Conservation (phyloP, 306 rosid genomes). For the Pyrus bretschneideri region DNA sequence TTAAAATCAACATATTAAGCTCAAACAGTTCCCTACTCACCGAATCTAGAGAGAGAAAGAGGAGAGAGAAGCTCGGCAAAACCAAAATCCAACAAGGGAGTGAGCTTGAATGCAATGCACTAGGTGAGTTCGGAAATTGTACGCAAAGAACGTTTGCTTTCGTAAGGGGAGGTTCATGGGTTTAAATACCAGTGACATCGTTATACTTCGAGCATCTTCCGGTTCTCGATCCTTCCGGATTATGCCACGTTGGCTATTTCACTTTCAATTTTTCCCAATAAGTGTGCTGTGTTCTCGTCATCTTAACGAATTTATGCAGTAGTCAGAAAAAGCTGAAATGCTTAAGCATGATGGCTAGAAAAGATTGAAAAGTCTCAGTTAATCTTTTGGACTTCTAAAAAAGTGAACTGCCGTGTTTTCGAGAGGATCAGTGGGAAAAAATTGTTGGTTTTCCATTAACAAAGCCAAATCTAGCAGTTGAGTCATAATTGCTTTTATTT, state of each 20-base stretch:
- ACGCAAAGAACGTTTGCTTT: too few relatives aligned
- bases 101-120: background rate
- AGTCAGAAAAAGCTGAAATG: too few relatives aligned
- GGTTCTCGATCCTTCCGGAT: background rate
- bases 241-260: background rate
- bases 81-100: background rate
- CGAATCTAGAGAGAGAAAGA: background rate
- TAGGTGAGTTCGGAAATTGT: background rate
- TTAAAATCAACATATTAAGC: background rate
- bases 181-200: background rate
- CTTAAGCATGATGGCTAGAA: too few relatives aligned
- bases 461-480: background rate
- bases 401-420: too few relatives aligned
- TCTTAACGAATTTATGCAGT: too few relatives aligned
- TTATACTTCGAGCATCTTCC: constrained; percentile 6
- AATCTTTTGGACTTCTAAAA: too few relatives aligned
- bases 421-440: background rate
- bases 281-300: background rate
- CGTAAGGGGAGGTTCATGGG: background rate
- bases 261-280: background rate
- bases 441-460: background rate
- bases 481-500: background rate
- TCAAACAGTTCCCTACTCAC: background rate
- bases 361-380: too few relatives aligned
- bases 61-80: background rate